A percentile compares a stretch with the other conserved stretches of the same genome.
phyloP scores from a whole-genome alignment of 1,284 basidiomycete genomes.

The Moesziomyces sp. region DNA sequence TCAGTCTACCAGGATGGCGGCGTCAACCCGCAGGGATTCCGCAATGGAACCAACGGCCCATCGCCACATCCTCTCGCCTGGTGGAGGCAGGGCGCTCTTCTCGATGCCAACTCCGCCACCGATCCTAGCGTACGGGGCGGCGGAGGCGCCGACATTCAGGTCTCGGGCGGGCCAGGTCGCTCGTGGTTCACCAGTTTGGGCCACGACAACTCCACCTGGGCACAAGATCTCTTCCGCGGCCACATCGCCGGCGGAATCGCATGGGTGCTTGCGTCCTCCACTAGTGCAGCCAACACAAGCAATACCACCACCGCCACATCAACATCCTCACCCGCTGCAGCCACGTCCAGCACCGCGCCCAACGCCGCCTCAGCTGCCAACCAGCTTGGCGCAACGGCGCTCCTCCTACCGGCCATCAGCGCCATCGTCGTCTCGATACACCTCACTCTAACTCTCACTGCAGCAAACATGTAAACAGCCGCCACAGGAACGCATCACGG shows the following conservation, averaged over 20 bases:
- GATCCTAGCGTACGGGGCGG: slow-evolving; percentile 36
- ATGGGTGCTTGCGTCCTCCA: slow-evolving; percentile 75
- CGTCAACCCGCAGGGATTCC: slow-evolving; percentile 67
- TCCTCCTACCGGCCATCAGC: not conserved
- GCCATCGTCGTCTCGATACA: not conserved
- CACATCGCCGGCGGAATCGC: slow-evolving; percentile 80
- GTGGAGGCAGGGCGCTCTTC: slow-evolving; percentile 76
- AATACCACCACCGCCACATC: not conserved
- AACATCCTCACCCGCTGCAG: not conserved
- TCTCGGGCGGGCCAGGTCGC: slow-evolving; percentile 73
- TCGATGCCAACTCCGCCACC: slow-evolving; percentile 26
- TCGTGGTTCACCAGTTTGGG: slow-evolving; percentile 84
- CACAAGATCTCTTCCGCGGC: slow-evolving; percentile 75
- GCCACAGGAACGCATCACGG: not conserved
- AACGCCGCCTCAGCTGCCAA: not conserved
- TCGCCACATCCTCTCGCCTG: slow-evolving; percentile 74
- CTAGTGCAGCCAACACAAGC: slow-evolving; percentile 8
- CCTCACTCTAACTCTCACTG: not conserved
- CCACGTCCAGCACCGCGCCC: not conserved
- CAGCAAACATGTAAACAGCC: too few species aligned
- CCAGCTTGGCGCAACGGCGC: not conserved
- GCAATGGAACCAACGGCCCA: slow-evolving; percentile 77
- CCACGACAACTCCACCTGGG: slow-evolving; percentile 76
- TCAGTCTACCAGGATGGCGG: slow-evolving; percentile 42
- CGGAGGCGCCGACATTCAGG: slow-evolving; percentile 36